Evolutionary conservation across 306 rosid genomes (phyloP).

Genomic region (Inga oerstediana): DNA sequence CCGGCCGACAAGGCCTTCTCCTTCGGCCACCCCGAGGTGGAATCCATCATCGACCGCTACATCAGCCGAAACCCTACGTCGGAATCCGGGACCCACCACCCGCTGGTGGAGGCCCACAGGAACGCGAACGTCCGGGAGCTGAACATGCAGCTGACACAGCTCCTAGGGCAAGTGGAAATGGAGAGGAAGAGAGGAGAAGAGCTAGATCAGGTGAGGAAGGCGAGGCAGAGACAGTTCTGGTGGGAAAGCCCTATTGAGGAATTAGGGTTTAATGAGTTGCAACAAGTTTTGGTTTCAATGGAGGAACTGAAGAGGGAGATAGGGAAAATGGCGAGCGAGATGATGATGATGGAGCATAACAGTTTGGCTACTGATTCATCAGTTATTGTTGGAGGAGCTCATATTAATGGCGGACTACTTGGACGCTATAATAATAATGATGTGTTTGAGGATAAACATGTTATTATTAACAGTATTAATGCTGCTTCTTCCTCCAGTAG

Average conservation of each 20-base stretch:
- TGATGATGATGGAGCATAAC: slow-evolving; percentile 36
- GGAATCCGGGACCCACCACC: slow-evolving; percentile 27
- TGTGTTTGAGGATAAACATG: slow-evolving; percentile 33
- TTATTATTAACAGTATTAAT: neutral
- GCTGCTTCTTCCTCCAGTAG: slow-evolving; percentile 24
- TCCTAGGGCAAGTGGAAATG: slow-evolving; percentile 46
- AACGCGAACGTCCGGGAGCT: slow-evolving; percentile 47
- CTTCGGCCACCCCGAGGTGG: slow-evolving; percentile 66
- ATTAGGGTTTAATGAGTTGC: slow-evolving; percentile 46
- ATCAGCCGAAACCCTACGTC: slow-evolving; percentile 34
- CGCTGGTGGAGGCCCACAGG: slow-evolving; percentile 41
- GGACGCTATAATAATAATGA: slow-evolving; percentile 27
- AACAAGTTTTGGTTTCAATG: slow-evolving; percentile 41
- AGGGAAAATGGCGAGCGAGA: slow-evolving; percentile 40
- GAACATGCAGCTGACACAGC: slow-evolving; percentile 48
- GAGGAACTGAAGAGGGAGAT: slow-evolving; percentile 62
- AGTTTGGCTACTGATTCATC: slow-evolving; percentile 4
- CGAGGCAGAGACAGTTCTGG: slow-evolving; percentile 52
- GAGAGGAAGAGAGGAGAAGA: slow-evolving; percentile 60
- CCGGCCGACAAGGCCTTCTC: slow-evolving; percentile 69
- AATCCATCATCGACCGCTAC: slow-evolving; percentile 53
- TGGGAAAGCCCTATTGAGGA: slow-evolving; percentile 62
- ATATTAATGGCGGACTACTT: neutral
- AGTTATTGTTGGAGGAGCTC: slow-evolving; percentile 10
- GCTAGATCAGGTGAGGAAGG: slow-evolving; percentile 46